Evolutionary conservation across 2,329 filamentous ascomycete species (phyloP).

Genomic region (Aspergillus eucalypticola): DNA sequence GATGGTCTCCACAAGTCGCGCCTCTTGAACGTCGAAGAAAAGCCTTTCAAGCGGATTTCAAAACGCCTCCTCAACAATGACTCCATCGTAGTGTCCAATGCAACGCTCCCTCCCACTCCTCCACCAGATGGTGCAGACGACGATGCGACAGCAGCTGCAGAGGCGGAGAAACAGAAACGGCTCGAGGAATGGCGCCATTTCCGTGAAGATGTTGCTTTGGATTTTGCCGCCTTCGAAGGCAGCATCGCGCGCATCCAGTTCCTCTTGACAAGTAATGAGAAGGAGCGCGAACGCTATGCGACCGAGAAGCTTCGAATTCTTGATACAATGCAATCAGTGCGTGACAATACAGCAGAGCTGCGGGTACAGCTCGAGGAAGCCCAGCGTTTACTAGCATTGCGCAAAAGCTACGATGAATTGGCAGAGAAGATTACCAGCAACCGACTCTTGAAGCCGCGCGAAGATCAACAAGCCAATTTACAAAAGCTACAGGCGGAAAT

Average conservation of each 20-base stretch:
- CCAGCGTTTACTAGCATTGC: conserved; percentile 70
- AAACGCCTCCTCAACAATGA: conserved; percentile 73
- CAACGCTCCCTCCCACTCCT: conserved; percentile 63
- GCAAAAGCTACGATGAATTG: conserved; percentile 84
- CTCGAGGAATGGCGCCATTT: conserved; percentile 65
- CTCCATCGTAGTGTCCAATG: conserved; percentile 60
- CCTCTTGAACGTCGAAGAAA: conserved; percentile 86
- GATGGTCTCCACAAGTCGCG: conserved; percentile 84
- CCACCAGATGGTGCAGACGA: conserved; percentile 60
- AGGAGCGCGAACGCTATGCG: conserved; percentile 80
- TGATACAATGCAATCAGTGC: conserved; percentile 73
- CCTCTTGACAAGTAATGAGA: conserved; percentile 76
- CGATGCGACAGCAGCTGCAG: conserved; percentile 47
- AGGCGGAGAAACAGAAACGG: conserved; percentile 52
- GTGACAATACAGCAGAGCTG: conserved; percentile 71
- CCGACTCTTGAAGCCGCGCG: conserved; percentile 74
- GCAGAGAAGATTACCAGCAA: conserved; percentile 85
- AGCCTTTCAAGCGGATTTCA: conserved; percentile 84
- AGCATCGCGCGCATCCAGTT: conserved; percentile 87
- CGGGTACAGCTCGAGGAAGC: conserved; percentile 75
- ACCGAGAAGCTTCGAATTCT: conserved; percentile 77
- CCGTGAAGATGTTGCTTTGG: conserved; percentile 79
- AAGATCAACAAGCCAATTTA: conserved; percentile 76
- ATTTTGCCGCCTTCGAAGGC: conserved; percentile 85
- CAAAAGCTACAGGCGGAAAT: conserved; percentile 86